Percentiles rank a stretch among this genome's conserved stretches.
Conservation (phyloP, 345 rosid species). For the Moringa oleifera region DNA sequence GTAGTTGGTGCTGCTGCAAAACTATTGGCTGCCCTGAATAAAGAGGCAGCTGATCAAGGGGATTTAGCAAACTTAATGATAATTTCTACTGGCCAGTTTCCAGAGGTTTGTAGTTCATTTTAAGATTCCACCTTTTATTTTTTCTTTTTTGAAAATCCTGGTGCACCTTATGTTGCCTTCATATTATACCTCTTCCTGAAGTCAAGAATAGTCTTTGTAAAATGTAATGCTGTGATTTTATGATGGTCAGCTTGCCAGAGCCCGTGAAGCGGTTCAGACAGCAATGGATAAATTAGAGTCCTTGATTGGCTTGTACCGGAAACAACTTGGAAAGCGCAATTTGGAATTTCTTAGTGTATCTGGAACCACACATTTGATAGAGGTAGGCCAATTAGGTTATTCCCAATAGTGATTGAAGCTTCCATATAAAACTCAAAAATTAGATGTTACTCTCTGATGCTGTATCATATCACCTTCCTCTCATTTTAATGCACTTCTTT, state of each 20-base stretch:
- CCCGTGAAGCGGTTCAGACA: conserved; percentile 54
- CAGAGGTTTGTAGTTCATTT: conserved; percentile 51
- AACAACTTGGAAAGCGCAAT: conserved; percentile 22
- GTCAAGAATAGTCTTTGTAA: no score
- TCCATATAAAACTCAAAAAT: not conserved
- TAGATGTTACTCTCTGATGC: no score
- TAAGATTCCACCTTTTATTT: conserved; percentile 8
- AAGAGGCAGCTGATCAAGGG: conserved; percentile 78
- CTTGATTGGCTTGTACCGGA: conserved; percentile 19
- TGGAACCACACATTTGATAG: conserved; percentile 30
- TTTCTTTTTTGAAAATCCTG: no score
- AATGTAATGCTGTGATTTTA: conserved; percentile 11
- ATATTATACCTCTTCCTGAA: conserved; percentile 1
- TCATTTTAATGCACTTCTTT: no score
- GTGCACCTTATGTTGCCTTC: not conserved
- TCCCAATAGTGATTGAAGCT: not conserved
- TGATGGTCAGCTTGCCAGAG: conserved; percentile 54
- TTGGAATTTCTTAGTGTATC: conserved; percentile 29
- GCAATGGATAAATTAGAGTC: conserved; percentile 44
- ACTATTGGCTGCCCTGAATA: conserved; percentile 57
- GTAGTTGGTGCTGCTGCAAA: conserved; percentile 62
- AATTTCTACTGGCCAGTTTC: conserved; percentile 51
- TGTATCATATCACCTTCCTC: no score
- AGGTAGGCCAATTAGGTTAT: conserved; percentile 12
- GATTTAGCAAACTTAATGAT: conserved; percentile 56